Conservation (phyloP, 129 eudicot species). For the Pulicaria dysenterica region DNA sequence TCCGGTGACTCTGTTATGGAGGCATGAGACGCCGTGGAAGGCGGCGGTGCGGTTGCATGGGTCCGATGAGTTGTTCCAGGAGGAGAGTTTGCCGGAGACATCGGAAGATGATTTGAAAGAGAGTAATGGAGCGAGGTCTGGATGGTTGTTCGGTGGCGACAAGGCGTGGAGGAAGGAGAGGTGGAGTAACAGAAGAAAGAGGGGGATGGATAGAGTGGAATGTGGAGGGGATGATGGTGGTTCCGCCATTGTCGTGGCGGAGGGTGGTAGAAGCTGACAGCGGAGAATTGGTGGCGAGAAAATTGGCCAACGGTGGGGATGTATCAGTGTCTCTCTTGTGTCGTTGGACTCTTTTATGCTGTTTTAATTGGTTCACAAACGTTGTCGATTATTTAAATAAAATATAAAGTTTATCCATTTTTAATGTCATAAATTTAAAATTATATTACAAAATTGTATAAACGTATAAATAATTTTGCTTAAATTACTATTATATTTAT, state of each 20-base stretch:
- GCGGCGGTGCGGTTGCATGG: conserved; percentile 47
- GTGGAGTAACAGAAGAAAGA: conserved; percentile 18
- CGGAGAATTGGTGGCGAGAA: conserved; percentile 7
- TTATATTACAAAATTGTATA: neutral
- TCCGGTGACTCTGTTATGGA: conserved; percentile 55
- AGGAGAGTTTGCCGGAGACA: conserved; percentile 40
- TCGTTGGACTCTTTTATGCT: neutral
- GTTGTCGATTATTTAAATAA: neutral
- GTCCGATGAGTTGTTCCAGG: conserved; percentile 60
- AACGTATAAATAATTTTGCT: no score
- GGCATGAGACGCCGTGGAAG: conserved; percentile 73
- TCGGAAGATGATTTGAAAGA: conserved; percentile 63
- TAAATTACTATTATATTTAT: no score
- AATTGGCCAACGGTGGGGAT: conserved; percentile 1
- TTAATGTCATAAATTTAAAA: no score
- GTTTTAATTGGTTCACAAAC: conserved; percentile 24
- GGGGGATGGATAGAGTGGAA: neutral
- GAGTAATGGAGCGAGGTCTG: conserved; percentile 55
- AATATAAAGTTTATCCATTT: neutral
- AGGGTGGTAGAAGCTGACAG: conserved; percentile 13
- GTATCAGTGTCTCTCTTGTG: neutral
- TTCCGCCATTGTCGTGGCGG: conserved; percentile 13
- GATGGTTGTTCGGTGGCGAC: conserved; percentile 34
- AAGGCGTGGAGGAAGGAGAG: conserved; percentile 32
- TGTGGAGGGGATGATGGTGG: conserved; percentile 31